phyloP scores from a whole-genome alignment of 225 moss, liverwort and hornwort genomes.

The Pleurozium schreberi region DNA sequence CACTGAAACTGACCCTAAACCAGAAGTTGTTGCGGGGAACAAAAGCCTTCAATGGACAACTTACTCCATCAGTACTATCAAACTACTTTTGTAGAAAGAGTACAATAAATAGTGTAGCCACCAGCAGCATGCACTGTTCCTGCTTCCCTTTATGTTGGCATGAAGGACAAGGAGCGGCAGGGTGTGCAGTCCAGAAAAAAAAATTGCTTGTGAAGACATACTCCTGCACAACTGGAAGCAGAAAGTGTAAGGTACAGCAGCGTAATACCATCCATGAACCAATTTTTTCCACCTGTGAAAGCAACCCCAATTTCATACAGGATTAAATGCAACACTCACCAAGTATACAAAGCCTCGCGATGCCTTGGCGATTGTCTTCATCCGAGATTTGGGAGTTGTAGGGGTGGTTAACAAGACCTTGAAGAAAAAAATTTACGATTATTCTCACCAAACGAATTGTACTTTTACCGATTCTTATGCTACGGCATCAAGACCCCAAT shows the following conservation, averaged over 20 bases:
- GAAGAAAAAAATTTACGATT: not conserved
- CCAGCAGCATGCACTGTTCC: not conserved
- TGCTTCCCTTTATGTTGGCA: not conserved
- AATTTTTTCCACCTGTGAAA: not conserved
- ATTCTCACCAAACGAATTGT: not conserved
- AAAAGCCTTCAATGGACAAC: not conserved
- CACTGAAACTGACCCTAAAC: not conserved
- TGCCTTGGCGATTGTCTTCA: conserved; percentile 47
- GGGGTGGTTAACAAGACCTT: conserved; percentile 66
- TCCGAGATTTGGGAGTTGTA: conserved; percentile 57
- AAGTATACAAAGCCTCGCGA: conserved; percentile 79
- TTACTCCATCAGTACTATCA: not conserved
- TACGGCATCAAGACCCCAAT: not conserved
- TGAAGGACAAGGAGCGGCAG: not conserved
- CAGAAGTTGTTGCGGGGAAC: not conserved
- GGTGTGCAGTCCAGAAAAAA: not conserved
- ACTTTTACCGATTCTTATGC: not conserved
- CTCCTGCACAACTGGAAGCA: not conserved
- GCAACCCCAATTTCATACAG: not conserved
- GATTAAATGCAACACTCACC: conserved; percentile 22
- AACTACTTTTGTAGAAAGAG: not conserved
- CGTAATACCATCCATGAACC: not conserved
- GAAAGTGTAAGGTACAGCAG: not conserved
- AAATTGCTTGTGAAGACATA: not conserved
- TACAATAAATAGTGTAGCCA: not conserved